Percentiles rank a stretch among this genome's conserved stretches.
Conservation (phyloP, 108 stramenopile genomes). For the Bacterosira constricta region DNA sequence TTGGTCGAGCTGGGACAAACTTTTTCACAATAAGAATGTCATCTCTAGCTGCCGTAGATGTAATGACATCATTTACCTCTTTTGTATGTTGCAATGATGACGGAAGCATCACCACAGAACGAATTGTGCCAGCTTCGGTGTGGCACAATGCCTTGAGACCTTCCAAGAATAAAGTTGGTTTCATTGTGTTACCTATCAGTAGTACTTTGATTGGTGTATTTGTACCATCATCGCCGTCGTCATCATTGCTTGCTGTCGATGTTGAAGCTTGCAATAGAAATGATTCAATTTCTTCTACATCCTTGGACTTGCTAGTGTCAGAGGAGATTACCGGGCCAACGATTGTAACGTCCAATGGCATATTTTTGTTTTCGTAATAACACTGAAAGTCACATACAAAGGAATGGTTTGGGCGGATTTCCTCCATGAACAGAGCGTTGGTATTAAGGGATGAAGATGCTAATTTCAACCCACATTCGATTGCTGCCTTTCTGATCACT, state of each 20-base stretch:
- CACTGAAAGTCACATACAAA: slow-evolving; percentile 19
- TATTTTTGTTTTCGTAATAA: neutral
- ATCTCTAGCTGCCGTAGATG: neutral
- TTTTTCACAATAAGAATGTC: slow-evolving; percentile 15
- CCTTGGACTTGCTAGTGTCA: neutral
- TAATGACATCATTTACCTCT: neutral
- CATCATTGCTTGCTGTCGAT: neutral
- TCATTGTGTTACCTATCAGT: slow-evolving; percentile 18
- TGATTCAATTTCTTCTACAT: neutral
- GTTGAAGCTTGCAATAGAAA: neutral
- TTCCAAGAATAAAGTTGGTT: neutral
- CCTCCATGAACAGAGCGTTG: neutral
- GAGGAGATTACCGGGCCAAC: slow-evolving; percentile 22
- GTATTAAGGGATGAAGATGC: neutral
- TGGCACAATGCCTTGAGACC: slow-evolving; percentile 7
- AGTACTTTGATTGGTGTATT: slow-evolving; percentile 7
- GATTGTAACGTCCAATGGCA: slow-evolving; percentile 14
- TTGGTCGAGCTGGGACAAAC: slow-evolving; percentile 15
- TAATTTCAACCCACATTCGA: slow-evolving; percentile 22
- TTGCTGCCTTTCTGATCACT: slow-evolving; percentile 22
- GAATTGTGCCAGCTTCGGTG: slow-evolving; percentile 1
- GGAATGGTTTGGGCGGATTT: slow-evolving; percentile 6
- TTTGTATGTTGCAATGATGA: neutral
- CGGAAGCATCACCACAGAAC: slow-evolving; percentile 8
- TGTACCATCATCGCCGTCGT: neutral